A percentile compares a stretch with the other conserved stretches of the same genome.
Conservation (phyloP, 257 asterid species). For the Nicotiana paniculata region DNA sequence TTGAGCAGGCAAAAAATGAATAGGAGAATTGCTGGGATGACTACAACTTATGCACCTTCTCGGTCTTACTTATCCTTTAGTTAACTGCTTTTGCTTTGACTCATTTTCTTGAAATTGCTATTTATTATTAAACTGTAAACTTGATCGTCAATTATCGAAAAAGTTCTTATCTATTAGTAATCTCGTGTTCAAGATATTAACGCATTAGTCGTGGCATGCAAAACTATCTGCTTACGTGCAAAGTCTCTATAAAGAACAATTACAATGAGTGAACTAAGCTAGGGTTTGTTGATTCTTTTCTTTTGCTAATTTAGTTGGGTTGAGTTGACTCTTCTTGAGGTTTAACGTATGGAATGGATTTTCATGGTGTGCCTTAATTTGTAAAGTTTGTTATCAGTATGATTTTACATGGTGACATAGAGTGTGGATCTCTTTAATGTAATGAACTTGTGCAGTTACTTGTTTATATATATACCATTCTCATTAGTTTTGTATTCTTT, state of each 20-base stretch:
- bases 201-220: neutral
- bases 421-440: neutral
- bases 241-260: neutral
- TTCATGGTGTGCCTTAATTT: neutral
- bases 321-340: neutral
- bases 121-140: neutral
- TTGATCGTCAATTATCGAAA: neutral
- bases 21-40: neutral
- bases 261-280: neutral
- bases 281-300: neutral
- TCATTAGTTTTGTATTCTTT: neutral
- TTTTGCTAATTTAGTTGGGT: neutral
- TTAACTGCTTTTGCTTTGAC: neutral
- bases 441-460: neutral
- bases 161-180: neutral
- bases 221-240: neutral
- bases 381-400: neutral
- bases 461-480: neutral
- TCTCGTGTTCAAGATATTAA: neutral
- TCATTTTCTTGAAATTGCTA: neutral
- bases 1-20: neutral
- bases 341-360: neutral
- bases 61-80: neutral
- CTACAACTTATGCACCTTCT: slow-evolving; percentile 1
- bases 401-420: neutral